These are phyloP conservation scores for Dactylorhiza incarnata DNA, from an alignment of 106 monocot species.

Conservation along the genomic window DNA sequence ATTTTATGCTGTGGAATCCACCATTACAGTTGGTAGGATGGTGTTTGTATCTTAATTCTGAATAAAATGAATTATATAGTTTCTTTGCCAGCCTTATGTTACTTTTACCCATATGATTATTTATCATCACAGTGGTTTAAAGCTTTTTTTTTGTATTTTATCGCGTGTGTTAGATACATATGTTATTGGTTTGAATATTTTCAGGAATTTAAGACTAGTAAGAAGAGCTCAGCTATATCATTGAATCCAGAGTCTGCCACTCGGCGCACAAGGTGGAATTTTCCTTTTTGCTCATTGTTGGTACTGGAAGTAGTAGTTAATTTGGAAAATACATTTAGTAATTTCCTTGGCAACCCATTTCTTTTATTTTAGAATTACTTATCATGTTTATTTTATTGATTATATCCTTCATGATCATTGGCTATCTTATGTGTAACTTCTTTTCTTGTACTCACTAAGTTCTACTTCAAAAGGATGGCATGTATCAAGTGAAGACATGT, in stretches of 20 bases:
- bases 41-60: background rate
- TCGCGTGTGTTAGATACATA: background rate
- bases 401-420: background rate
- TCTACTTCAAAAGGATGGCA: too few species aligned
- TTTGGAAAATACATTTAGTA: background rate
- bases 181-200: background rate
- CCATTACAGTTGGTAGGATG: constrained; percentile 18
- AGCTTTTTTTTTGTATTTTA: background rate
- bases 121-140: background rate
- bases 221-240: constrained; percentile 4
- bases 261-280: constrained; percentile 30
- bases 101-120: background rate
- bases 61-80: background rate
- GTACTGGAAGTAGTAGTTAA: background rate
- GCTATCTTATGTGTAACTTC: background rate
- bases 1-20: constrained; percentile 93
- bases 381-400: background rate
- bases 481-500: too few species aligned
- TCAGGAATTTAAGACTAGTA: constrained; percentile 20
- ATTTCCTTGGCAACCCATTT: background rate
- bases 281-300: background rate
- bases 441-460: too few species aligned
- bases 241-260: constrained; percentile 11
- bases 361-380: background rate
- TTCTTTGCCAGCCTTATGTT: background rate